These are phyloP conservation scores for Fusarium sacchari DNA, from an alignment of 2,329 filamentous ascomycete genomes.

Conservation along the genomic window DNA sequence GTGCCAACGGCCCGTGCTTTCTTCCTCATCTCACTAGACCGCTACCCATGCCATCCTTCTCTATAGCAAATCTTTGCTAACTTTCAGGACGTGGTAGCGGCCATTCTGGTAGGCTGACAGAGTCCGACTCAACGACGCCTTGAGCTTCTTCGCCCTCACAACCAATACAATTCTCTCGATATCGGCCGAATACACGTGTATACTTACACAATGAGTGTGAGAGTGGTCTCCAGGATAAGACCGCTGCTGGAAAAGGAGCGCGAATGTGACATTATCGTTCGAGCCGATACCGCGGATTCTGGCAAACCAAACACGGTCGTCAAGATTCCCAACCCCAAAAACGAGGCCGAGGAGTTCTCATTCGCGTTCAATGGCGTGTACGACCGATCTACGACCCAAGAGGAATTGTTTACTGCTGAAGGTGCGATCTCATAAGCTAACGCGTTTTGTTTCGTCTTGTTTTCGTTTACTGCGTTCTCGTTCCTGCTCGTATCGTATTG, in stretches of 20 bases:
- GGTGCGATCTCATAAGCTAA: constrained; percentile 61
- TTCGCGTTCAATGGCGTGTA: constrained; percentile 97
- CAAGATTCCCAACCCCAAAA: constrained; percentile 93
- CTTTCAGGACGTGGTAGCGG: constrained; percentile 34
- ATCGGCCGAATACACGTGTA: not conserved
- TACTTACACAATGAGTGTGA: constrained; percentile 67
- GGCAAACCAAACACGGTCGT: constrained; percentile 74
- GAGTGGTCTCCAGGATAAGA: constrained; percentile 90
- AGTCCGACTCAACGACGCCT: constrained; percentile 24
- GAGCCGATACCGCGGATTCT: constrained; percentile 69
- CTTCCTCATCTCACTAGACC: constrained; percentile 13
- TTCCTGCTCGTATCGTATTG: not conserved
- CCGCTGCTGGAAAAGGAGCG: constrained; percentile 87
- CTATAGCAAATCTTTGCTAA: constrained; percentile 38
- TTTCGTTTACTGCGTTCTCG: not conserved
- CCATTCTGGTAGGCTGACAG: constrained; percentile 42
- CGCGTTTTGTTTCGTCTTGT: not conserved
- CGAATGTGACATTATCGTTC: constrained; percentile 88
- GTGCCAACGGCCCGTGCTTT: constrained; percentile 38
- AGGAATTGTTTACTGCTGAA: constrained; percentile 89
- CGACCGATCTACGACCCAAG: constrained; percentile 80
- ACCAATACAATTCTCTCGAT: constrained; percentile 19
- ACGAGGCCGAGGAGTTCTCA: constrained; percentile 87
- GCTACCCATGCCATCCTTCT: constrained; percentile 19
- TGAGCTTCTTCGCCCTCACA: constrained; percentile 20